These are phyloP conservation scores for Fusarium dimerum DNA, from an alignment of 2,329 filamentous ascomycete species.

Conservation along the genomic window DNA sequence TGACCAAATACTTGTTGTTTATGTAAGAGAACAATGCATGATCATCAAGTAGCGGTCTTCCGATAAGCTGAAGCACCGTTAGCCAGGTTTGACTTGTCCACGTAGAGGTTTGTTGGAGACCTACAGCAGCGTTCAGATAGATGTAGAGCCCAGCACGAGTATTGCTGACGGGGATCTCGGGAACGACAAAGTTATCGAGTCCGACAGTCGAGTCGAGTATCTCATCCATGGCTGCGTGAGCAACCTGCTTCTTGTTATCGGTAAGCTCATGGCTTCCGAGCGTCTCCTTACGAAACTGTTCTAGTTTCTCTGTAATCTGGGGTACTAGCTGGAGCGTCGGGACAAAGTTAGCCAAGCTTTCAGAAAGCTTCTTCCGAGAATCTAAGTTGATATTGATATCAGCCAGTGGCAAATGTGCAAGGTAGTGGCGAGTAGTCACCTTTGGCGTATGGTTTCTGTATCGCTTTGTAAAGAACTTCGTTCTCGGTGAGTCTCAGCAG, in stretches of 20 bases:
- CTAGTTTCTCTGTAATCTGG: slow-evolving; percentile 54
- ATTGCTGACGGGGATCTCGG: slow-evolving; percentile 70
- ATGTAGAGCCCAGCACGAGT: slow-evolving; percentile 83
- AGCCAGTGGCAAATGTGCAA: not conserved
- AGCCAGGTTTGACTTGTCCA: slow-evolving; percentile 4
- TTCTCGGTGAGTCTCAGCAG: slow-evolving; percentile 65
- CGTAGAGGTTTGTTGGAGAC: slow-evolving; percentile 21
- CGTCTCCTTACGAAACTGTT: slow-evolving; percentile 59
- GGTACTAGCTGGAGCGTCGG: slow-evolving; percentile 59
- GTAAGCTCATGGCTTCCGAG: slow-evolving; percentile 56
- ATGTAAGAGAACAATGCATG: slow-evolving; percentile 75
- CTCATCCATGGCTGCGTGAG: slow-evolving; percentile 54
- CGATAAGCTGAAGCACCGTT: slow-evolving; percentile 62
- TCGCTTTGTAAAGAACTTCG: slow-evolving; percentile 50
- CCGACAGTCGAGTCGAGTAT: slow-evolving; percentile 58
- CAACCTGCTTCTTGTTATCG: slow-evolving; percentile 52
- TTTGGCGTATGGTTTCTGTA: slow-evolving; percentile 55
- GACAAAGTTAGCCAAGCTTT: slow-evolving; percentile 55
- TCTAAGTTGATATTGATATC: slow-evolving; percentile 34
- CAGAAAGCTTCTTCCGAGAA: slow-evolving; percentile 49
- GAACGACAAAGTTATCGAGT: slow-evolving; percentile 54
- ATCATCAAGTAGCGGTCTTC: slow-evolving; percentile 82
- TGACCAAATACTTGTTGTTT: slow-evolving; percentile 79
- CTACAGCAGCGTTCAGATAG: slow-evolving; percentile 78
- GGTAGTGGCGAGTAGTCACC: slow-evolving; percentile 36